Conservation (phyloP, 257 asterid genomes). For the Thymus mandschuricus region DNA sequence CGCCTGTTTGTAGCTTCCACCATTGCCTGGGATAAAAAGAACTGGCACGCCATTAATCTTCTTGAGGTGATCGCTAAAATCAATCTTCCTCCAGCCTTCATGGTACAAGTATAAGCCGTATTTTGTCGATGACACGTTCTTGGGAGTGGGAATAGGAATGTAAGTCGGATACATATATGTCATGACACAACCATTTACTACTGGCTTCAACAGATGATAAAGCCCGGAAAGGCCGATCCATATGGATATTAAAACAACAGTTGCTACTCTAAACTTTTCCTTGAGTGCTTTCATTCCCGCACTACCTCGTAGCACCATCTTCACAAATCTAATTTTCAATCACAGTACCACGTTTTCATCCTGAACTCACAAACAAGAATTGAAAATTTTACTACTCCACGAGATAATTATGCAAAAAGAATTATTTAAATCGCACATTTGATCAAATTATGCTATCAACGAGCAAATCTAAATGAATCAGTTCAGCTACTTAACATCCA, state of each 20-base stretch:
- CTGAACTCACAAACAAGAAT: slow-evolving; percentile 23
- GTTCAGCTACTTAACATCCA: slow-evolving; percentile 21
- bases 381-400: slow-evolving; percentile 21
- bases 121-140: slow-evolving; percentile 58
- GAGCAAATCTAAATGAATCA: not conserved
- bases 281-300: slow-evolving; percentile 42
- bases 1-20: slow-evolving; percentile 99
- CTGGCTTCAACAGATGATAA: slow-evolving; percentile 64
- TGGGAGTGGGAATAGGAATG: slow-evolving; percentile 70
- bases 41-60: slow-evolving; percentile 83
- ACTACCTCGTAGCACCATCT: slow-evolving; percentile 29
- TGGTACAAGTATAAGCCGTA: slow-evolving; percentile 84
- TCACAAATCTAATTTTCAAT: slow-evolving; percentile 29
- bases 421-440: not conserved
- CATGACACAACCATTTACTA: slow-evolving; percentile 88
- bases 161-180: slow-evolving; percentile 99
- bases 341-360: slow-evolving; percentile 36
- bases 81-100: slow-evolving; percentile 92
- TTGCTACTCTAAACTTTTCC: slow-evolving; percentile 51
- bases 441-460: slow-evolving; percentile 17
- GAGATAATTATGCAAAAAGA: not conserved
- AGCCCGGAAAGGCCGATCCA: slow-evolving; percentile 68
- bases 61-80: slow-evolving; percentile 71
- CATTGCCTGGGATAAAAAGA: slow-evolving; percentile 96
- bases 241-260: slow-evolving; percentile 48